Evolutionary conservation across 2,329 filamentous ascomycete species (phyloP).

Genomic region (Fusarium hainanense): DNA sequence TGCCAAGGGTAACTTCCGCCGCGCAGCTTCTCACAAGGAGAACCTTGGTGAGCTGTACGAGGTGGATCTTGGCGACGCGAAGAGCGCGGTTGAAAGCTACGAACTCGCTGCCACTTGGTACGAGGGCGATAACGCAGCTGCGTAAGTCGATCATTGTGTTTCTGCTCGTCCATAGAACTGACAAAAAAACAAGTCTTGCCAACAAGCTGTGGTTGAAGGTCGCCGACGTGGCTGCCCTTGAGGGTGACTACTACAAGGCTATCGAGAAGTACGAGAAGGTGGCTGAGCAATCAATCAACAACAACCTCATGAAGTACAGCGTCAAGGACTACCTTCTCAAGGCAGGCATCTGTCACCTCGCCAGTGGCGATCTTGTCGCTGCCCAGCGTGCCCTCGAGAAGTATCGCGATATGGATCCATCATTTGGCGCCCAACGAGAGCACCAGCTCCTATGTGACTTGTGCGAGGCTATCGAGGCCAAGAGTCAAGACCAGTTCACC

Average conservation of each 20-base stretch:
- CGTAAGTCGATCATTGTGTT: slow-evolving; percentile 63
- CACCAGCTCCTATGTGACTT: slow-evolving; percentile 84
- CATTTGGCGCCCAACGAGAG: slow-evolving; percentile 82
- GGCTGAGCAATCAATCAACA: slow-evolving; percentile 79
- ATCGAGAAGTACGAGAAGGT: slow-evolving; percentile 88
- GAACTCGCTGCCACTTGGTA: slow-evolving; percentile 90
- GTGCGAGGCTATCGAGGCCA: slow-evolving; percentile 76
- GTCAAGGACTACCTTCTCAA: slow-evolving; percentile 98
- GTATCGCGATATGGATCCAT: slow-evolving; percentile 82
- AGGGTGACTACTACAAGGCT: slow-evolving; percentile 85
- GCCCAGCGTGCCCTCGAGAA: slow-evolving; percentile 82
- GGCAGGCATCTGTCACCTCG: slow-evolving; percentile 89
- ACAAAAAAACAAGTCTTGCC: slow-evolving; percentile 71
- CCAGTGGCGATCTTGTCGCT: slow-evolving; percentile 78
- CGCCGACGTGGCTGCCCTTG: slow-evolving; percentile 85
- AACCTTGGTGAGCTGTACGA: slow-evolving; percentile 89
- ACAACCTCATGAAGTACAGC: slow-evolving; percentile 92
- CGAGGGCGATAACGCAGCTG: slow-evolving; percentile 84
- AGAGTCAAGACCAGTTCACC: slow-evolving; percentile 84
- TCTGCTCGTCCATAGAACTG: neutral
- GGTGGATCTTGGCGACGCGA: slow-evolving; percentile 79
- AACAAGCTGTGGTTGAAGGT: slow-evolving; percentile 96
- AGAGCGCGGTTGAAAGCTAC: slow-evolving; percentile 83
- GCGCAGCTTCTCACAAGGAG: slow-evolving; percentile 92
- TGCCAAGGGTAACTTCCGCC: slow-evolving; percentile 87